Conservation (phyloP, 2,329 filamentous ascomycete genomes). For the Alternaria sp. region DNA sequence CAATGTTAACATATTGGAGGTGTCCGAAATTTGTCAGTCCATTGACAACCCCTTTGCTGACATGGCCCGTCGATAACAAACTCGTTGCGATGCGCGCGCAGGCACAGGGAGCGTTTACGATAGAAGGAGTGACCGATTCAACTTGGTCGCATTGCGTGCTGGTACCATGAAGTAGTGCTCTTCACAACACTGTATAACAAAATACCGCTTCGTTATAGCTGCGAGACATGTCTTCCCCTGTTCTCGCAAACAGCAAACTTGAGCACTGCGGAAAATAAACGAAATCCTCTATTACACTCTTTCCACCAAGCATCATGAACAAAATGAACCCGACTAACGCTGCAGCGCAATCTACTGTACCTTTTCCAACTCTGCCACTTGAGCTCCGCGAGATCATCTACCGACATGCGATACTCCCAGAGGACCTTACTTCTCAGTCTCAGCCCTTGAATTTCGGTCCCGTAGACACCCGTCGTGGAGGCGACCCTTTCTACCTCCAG, state of each 20-base stretch:
- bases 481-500: background rate
- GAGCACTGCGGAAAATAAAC: background rate
- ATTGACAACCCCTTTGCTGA: background rate
- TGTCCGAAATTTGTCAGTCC: background rate
- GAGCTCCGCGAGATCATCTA: constrained; percentile 10
- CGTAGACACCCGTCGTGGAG: background rate
- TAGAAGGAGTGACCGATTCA: background rate
- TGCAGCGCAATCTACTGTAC: background rate
- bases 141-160: background rate
- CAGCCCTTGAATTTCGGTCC: background rate
- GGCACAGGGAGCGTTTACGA: background rate
- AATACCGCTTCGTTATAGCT: too few relatives aligned
- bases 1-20: background rate
- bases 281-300: background rate
- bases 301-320: background rate
- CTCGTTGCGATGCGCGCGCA: background rate
- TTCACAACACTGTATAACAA: too few relatives aligned
- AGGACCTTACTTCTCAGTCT: background rate
- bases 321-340: background rate
- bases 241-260: background rate
- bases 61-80: background rate
- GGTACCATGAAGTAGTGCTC: background rate
- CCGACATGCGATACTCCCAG: background rate
- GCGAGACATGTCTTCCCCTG: background rate
- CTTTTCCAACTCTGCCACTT: constrained; percentile 4